Conservation (phyloP, 495 filamentous ascomycete genomes). For the Aspergillus cristatus region DNA sequence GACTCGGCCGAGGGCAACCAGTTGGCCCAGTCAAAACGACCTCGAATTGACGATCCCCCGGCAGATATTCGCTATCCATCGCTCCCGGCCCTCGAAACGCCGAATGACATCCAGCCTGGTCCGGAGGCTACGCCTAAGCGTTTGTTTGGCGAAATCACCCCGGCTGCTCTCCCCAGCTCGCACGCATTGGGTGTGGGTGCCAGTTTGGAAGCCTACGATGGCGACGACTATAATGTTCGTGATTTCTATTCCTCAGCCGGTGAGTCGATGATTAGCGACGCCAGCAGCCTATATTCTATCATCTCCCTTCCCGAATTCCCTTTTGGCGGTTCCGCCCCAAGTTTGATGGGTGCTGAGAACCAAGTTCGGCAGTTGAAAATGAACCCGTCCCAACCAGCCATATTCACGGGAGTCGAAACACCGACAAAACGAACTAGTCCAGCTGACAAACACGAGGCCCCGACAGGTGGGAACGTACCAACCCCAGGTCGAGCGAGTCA, state of each 20-base stretch:
- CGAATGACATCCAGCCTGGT: constrained; percentile 20
- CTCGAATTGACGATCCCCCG: constrained; percentile 23
- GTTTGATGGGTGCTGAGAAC: constrained; percentile 58
- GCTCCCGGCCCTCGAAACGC: constrained; percentile 34
- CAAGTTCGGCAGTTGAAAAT: constrained; percentile 60
- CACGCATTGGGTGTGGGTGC: constrained; percentile 30
- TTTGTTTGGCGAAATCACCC: constrained; percentile 74
- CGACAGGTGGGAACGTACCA: constrained; percentile 4
- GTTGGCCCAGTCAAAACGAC: constrained; percentile 32
- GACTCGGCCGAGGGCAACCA: constrained; percentile 20
- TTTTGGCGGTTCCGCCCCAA: constrained; percentile 39
- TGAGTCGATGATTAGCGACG: constrained; percentile 36
- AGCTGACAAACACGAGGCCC: not conserved
- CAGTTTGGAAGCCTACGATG: constrained; percentile 17
- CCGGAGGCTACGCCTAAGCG: constrained; percentile 32
- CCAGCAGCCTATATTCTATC: constrained; percentile 29
- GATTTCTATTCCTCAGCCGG: constrained; percentile 32
- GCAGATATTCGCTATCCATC: constrained; percentile 33
- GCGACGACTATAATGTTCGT: constrained; percentile 19
- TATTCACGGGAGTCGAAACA: constrained; percentile 24
- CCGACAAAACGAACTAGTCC: constrained; percentile 24
- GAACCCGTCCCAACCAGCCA: constrained; percentile 39
- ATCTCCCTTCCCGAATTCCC: constrained; percentile 34
- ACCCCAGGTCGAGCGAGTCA: constrained; percentile 2
- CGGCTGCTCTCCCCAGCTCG: constrained; percentile 60